Evolutionary conservation across 2,329 filamentous ascomycete species (phyloP).

Genomic region (Dactylonectria macrodidyma): DNA sequence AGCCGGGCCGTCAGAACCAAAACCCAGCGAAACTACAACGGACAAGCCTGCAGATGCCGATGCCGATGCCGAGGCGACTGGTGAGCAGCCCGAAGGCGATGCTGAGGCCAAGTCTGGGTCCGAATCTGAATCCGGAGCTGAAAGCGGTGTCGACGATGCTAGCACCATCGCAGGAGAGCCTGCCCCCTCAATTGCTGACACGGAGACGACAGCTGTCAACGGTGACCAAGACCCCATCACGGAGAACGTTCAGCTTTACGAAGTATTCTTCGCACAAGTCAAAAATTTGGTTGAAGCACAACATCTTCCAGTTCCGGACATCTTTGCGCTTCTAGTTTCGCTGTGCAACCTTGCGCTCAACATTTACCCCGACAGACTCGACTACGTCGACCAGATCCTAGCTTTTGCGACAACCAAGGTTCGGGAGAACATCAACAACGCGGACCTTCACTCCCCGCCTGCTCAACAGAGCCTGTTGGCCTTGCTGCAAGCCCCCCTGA

Average conservation of each 20-base stretch:
- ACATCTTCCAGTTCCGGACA: conserved; percentile 93
- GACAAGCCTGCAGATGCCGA: conserved; percentile 45
- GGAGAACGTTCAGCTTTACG: conserved; percentile 89
- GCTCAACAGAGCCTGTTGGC: conserved; percentile 92
- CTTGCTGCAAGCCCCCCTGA: conserved; percentile 90
- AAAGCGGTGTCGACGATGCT: conserved; percentile 49
- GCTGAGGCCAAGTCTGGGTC: conserved; percentile 44
- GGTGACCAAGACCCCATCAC: conserved; percentile 60
- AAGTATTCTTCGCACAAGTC: conserved; percentile 97
- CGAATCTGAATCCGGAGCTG: conserved; percentile 29
- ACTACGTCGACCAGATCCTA: conserved; percentile 96
- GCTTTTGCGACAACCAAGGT: conserved; percentile 91
- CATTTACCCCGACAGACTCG: conserved; percentile 92
- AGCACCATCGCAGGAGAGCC: conserved; percentile 51
- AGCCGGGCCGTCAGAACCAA: conserved; percentile 35
- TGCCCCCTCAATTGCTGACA: conserved; percentile 61
- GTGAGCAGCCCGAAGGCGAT: conserved; percentile 48
- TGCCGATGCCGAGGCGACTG: conserved; percentile 52
- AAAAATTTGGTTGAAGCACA: conserved; percentile 93
- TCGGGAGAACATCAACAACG: conserved; percentile 89
- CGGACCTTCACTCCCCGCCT: conserved; percentile 90
- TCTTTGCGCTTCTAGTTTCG: conserved; percentile 93
- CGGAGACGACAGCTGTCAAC: conserved; percentile 64
- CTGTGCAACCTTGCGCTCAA: conserved; percentile 94
- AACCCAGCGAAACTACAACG: conserved; percentile 35